Evolutionary conservation across 2,329 filamentous ascomycete genomes (phyloP).

Genomic region (Aciculosporium take): DNA sequence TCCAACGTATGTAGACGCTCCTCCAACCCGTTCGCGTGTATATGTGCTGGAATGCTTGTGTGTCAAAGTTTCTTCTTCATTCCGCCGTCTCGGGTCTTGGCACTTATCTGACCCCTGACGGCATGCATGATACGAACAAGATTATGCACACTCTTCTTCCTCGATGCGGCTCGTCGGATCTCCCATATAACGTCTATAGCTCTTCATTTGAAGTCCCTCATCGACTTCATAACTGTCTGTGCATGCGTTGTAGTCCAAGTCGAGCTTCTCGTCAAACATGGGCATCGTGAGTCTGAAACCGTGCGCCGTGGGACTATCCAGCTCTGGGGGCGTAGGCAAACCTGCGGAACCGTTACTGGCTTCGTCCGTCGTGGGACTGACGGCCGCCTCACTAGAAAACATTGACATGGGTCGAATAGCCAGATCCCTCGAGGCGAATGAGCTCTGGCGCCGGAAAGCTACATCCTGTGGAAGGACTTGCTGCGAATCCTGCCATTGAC

Average conservation of each 20-base stretch:
- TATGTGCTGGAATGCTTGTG: background rate
- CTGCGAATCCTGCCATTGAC: conserved; percentile 5
- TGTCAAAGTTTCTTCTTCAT: background rate
- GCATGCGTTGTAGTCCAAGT: conserved; percentile 19
- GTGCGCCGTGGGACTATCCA: conserved; percentile 18
- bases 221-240: conserved; percentile 18
- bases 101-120: background rate
- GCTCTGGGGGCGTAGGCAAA: conserved; percentile 23
- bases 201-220: conserved; percentile 21
- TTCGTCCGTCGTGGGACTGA: conserved; percentile 23
- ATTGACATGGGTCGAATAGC: conserved; percentile 6
- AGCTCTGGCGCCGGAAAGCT: conserved; percentile 4
- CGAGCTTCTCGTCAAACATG: conserved; percentile 12
- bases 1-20: background rate
- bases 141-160: conserved; percentile 19
- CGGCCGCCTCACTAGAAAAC: conserved; percentile 21
- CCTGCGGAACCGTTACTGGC: conserved; percentile 18
- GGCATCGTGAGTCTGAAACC: conserved; percentile 13
- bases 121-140: background rate
- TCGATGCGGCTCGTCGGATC: conserved; percentile 22
- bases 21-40: background rate
- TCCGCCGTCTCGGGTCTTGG: background rate
- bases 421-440: conserved; percentile 4
- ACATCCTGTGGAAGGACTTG: conserved; percentile 1
- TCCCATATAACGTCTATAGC: conserved; percentile 20